These are phyloP conservation scores for Niveomyces coronatus DNA, from an alignment of 2,329 filamentous ascomycete genomes.

Conservation along the genomic window DNA sequence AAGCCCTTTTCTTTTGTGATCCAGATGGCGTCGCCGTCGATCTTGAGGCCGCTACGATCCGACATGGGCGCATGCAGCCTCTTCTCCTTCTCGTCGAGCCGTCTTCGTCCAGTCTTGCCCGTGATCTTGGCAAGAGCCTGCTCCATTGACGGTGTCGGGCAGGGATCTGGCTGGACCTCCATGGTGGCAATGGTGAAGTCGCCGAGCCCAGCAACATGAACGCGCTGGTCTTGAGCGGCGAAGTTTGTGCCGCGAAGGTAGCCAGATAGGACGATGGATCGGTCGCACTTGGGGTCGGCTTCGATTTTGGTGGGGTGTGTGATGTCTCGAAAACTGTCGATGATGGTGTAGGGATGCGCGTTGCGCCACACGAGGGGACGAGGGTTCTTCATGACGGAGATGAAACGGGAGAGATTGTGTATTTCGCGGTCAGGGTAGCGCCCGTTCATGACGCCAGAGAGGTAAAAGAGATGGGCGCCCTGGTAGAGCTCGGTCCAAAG, in stretches of 20 bases:
- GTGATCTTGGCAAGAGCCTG: conserved; percentile 75
- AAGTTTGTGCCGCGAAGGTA: conserved; percentile 96
- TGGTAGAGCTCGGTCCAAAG: conserved; percentile 97
- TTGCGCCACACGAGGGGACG: conserved; percentile 95
- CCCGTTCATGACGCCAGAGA: conserved; percentile 93
- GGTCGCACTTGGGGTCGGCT: conserved; percentile 78
- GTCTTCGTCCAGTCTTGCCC: conserved; percentile 69
- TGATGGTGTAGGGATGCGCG: conserved; percentile 84
- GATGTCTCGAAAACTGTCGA: conserved; percentile 90
- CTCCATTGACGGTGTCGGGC: conserved; percentile 85
- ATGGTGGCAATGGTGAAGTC: conserved; percentile 77
- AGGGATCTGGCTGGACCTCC: conserved; percentile 85
- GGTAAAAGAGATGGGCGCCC: conserved; percentile 92
- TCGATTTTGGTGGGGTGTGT: conserved; percentile 90
- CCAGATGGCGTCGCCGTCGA: conserved; percentile 95
- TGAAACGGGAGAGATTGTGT: conserved; percentile 87
- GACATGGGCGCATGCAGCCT: conserved; percentile 96
- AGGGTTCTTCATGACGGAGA: conserved; percentile 99
- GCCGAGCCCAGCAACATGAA: conserved; percentile 87
- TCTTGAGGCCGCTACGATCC: conserved; percentile 88
- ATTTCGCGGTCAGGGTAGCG: conserved; percentile 94
- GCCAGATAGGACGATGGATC: conserved; percentile 82
- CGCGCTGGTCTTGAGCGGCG: conserved; percentile 68
- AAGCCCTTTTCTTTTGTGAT: conserved; percentile 62
- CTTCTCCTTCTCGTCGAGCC: conserved; percentile 94